Conservation (phyloP, 345 rosid species). For the Eucalyptus camaldulensis region DNA sequence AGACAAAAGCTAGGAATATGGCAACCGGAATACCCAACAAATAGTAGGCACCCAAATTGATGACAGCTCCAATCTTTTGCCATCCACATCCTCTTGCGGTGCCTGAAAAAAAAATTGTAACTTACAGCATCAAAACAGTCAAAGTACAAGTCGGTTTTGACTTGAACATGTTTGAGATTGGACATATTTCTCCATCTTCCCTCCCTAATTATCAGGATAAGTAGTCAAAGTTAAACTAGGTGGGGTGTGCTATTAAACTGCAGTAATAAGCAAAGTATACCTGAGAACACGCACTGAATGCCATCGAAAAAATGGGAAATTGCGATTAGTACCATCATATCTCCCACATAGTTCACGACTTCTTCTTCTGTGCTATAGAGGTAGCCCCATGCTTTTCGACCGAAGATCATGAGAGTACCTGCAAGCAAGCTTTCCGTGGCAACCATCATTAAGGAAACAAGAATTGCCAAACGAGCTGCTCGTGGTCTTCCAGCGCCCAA, state of each 20-base stretch:
- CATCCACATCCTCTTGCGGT: slow-evolving; percentile 32
- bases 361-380: slow-evolving; percentile 19
- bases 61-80: slow-evolving; percentile 21
- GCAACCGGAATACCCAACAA: slow-evolving; percentile 11
- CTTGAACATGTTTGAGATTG: neutral
- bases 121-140: neutral
- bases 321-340: slow-evolving; percentile 16
- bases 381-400: slow-evolving; percentile 14
- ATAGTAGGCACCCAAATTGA: slow-evolving; percentile 22
- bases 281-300: slow-evolving; percentile 13
- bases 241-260: neutral
- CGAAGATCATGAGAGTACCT: slow-evolving; percentile 5
- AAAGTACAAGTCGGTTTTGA: neutral
- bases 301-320: slow-evolving; percentile 16
- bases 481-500: slow-evolving; percentile 38
- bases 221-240: neutral
- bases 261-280: neutral
- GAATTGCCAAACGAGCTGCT: slow-evolving; percentile 25
- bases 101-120: neutral
- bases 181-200: neutral
- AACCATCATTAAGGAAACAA: slow-evolving; percentile 2
- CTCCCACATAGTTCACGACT: slow-evolving; percentile 21
- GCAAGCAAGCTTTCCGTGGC: slow-evolving; percentile 12
- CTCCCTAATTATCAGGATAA: neutral
- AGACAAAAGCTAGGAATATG: slow-evolving; percentile 7